Evolutionary conservation across 768 basidiomycete species (phyloP), one percentile per base, ranked within the genome.

Genomic region (Coprinopsis strossmayeri): DNA sequence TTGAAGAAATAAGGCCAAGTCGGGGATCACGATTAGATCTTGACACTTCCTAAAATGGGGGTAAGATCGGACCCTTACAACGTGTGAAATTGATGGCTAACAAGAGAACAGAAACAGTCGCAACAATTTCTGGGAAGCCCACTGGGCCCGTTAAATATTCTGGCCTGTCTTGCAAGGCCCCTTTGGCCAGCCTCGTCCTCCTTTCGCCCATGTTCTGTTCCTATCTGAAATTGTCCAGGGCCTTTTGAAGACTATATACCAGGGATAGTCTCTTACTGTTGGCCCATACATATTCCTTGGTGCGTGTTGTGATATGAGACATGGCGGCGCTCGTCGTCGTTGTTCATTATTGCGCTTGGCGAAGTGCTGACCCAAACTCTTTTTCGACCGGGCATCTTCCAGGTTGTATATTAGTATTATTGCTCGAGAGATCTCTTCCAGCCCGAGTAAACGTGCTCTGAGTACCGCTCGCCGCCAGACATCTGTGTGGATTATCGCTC

Each of bases 11-110:
- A 15, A 45, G 43, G 27, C 3, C n/a, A 9, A 3, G 15, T 5
- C 9, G 27, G 25, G 28, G n/a, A 27, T 45, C 43, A 20, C 12
- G 27, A 27, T 27, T 20, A 45, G 28, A 45, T 45, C 43, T 45
- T 5, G 12, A 18, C 27, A 13, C 26, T 45, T 13, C 43, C 43
- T 45, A 45, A 45, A 3, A 20, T 9, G 37, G 37, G 18, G 17
- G 10, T 20, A 18, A 38, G 41, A 42, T 42, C 20, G 11, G 20
- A 26, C 24, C n/a, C n/a, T n/a, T n/a, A n/a, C n/a, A n/a, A 45
- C 40, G 40, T 45, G 43, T 9, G 43, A 45, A 45, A 45, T 28
- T 42, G 43, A 45, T 45, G 43, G 43, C 27, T 28, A 45, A 45
- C 43, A 32, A 32, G 12, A 45, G 18, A 12, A 11, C 15, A 45